Evolutionary conservation across 495 filamentous ascomycete species (phyloP).

Genomic region (Entonaema liquescens): DNA sequence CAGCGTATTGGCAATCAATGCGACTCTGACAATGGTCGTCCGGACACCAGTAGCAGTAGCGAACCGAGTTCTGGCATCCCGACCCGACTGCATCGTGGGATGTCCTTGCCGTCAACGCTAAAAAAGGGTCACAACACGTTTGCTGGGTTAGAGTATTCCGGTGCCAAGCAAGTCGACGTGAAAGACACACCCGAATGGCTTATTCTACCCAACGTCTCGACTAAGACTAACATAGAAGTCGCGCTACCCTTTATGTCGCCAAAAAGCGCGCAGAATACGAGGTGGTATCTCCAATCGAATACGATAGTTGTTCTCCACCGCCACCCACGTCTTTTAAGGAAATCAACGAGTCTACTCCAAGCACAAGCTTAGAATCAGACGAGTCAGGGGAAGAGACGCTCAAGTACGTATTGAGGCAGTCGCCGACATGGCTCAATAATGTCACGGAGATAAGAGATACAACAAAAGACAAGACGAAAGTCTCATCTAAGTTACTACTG

Average conservation of each 20-base stretch:
- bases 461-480: neutral
- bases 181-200: neutral
- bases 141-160: slow-evolving; percentile 6
- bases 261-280: slow-evolving; percentile 16
- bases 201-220: neutral
- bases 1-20: neutral
- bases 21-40: neutral
- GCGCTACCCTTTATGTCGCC: slow-evolving; percentile 9
- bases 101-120: neutral
- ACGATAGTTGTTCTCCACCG: slow-evolving; percentile 1
- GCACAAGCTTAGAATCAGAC: neutral
- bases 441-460: slow-evolving; percentile 5
- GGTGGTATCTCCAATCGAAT: slow-evolving; percentile 1
- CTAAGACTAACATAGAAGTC: slow-evolving; percentile 19
- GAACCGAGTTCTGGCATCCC: slow-evolving; percentile 24
- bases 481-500: neutral
- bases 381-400: slow-evolving; percentile 23
- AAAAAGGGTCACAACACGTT: neutral
- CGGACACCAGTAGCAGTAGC: slow-evolving; percentile 2
- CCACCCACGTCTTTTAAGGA: slow-evolving; percentile 30
- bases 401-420: slow-evolving; percentile 25
- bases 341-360: slow-evolving; percentile 24
- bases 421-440: slow-evolving; percentile 13
- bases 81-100: neutral
- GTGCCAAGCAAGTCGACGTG: slow-evolving; percentile 1